These are phyloP conservation scores for Vitis hybrid DNA, from an alignment of 177 flowering plant species.

Conservation along the genomic window DNA sequence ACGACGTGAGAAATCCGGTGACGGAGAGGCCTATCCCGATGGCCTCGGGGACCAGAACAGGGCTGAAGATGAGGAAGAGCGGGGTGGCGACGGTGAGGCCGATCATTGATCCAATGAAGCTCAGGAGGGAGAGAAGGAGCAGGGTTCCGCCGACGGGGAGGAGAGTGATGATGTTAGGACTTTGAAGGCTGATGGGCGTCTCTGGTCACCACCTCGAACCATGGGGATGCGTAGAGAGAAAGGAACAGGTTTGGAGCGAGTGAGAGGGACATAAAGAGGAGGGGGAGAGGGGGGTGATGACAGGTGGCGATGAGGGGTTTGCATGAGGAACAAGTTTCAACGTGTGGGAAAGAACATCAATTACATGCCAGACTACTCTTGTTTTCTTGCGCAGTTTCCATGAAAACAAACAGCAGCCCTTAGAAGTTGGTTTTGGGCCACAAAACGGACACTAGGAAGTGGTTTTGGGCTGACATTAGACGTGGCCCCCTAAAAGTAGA, in stretches of 20 bases:
- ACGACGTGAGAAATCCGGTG: no score
- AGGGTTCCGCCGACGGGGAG: constrained; percentile 5
- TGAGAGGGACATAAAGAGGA: background rate
- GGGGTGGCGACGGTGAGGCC: background rate
- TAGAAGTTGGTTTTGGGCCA: no score
- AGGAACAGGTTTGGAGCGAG: background rate
- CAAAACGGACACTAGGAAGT: no score
- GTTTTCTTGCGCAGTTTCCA: background rate
- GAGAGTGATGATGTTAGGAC: background rate
- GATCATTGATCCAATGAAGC: constrained; percentile 3
- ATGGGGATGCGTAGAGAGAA: background rate
- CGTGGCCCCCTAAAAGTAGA: no score
- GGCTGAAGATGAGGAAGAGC: constrained; percentile 9
- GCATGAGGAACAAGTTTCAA: constrained; percentile 50
- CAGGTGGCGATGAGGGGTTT: constrained; percentile 35
- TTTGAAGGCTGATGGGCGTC: background rate
- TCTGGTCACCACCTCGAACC: background rate
- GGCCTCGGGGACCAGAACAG: background rate
- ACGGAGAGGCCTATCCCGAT: background rate
- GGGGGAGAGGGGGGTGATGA: constrained; percentile 11
- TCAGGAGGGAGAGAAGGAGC: background rate
- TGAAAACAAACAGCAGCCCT: background rate
- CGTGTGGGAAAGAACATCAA: background rate
- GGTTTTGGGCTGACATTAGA: no score
- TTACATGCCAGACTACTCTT: constrained; percentile 6